phyloP scores from a whole-genome alignment of 768 basidiomycete species.

The Mycena pura region DNA sequence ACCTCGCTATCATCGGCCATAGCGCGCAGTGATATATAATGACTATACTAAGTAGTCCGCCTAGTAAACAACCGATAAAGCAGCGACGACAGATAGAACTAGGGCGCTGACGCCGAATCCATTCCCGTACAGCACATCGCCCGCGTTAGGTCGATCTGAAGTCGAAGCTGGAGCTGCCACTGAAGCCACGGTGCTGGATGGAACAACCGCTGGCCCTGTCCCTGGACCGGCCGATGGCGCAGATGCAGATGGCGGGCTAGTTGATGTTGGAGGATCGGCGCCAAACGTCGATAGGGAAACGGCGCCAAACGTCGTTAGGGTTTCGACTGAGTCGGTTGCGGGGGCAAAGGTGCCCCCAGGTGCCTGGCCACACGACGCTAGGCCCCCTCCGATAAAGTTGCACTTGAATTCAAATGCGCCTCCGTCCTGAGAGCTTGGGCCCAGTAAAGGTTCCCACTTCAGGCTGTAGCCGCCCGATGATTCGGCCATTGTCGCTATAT shows the following conservation, averaged over 20 bases:
- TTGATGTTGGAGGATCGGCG: no score
- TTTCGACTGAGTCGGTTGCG: not conserved
- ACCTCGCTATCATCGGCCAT: no score
- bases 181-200: not conserved
- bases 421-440: not conserved
- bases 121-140: not conserved
- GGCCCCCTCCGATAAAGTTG: not conserved
- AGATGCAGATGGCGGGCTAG: not conserved
- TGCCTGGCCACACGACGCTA: not conserved
- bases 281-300: not conserved
- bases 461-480: constrained; percentile 1
- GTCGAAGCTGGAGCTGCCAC: not conserved
- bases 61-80: not conserved
- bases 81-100: not conserved
- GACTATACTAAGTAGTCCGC: no score
- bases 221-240: not conserved
- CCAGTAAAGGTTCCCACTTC: not conserved
- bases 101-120: not conserved
- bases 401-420: not conserved
- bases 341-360: not conserved
- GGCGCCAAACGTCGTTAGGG: not conserved
- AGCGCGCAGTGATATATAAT: no score
- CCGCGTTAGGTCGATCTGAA: not conserved
- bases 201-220: not conserved
- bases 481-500: not conserved